phyloP scores from a whole-genome alignment of 345 rosid genomes.

The Cardamine chenopodiifolia region DNA sequence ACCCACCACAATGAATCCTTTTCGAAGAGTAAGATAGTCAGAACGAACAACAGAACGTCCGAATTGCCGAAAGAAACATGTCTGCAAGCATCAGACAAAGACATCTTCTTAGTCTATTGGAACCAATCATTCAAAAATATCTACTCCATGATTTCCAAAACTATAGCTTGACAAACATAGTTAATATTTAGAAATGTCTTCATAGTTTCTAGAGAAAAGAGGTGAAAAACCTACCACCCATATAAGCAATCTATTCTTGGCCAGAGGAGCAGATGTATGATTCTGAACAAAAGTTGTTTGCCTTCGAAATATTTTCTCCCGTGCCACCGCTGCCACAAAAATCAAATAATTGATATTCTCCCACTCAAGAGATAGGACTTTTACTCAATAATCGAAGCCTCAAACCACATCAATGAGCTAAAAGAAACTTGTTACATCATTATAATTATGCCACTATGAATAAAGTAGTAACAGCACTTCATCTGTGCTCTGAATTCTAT shows the following conservation, averaged over 20 bases:
- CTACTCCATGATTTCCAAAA: neutral
- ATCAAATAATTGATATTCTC: neutral
- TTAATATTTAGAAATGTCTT: neutral
- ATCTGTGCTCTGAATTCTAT: neutral
- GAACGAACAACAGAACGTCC: conserved; percentile 82
- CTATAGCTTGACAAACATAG: neutral
- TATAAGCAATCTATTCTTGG: conserved; percentile 60
- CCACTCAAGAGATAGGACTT: neutral
- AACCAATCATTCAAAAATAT: neutral
- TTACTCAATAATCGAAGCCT: neutral
- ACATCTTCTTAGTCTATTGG: neutral
- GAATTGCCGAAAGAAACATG: conserved; percentile 90
- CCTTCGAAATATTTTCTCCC: conserved; percentile 59
- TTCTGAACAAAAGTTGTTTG: conserved; percentile 79
- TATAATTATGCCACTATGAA: neutral
- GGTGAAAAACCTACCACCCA: conserved; percentile 67
- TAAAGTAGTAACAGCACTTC: neutral
- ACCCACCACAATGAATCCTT: conserved; percentile 80
- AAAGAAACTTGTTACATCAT: conserved; percentile 12
- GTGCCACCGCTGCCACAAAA: conserved; percentile 54
- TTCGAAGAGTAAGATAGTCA: conserved; percentile 87
- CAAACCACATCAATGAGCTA: conserved; percentile 8
- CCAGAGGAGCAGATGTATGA: conserved; percentile 61
- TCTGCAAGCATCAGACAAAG: conserved; percentile 53
- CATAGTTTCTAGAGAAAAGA: neutral